Evolutionary conservation across 2,329 filamentous ascomycete species (phyloP), one percentile per base, ranked within the genome.

Genomic region (Alternaria postmessia): DNA sequence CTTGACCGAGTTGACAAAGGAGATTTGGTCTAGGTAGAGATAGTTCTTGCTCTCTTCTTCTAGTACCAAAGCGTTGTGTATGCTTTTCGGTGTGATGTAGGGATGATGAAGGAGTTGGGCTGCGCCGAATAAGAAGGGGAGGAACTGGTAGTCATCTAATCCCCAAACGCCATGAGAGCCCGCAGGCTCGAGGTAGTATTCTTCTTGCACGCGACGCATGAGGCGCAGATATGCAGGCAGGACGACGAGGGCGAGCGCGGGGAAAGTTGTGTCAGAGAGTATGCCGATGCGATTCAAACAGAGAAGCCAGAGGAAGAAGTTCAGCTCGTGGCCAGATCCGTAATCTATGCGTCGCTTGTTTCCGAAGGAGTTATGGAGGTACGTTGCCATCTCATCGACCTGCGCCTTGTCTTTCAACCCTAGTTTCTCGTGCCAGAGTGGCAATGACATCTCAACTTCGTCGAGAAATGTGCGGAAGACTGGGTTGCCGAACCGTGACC

Each of bases 261-360:
- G 87, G 79, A 97, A 96, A 68, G 94, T 91, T 11, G 83, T 70
- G 5, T 79, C 76, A 1, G 85, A 81, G 36, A 98, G 76, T 20
- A 92, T 78, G 11, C 84, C 82, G 16, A 97, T 84, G 73, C 94
- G 91, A 77, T 95, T 92, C 0, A 99, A 88, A 74, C 93, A 97
- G n/a, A 99, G 86, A 36, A 98, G 86, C 94, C 94, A 99, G 75
- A 97, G 90, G 78, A 94, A 85, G 80, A 99, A 98, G 82, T 99
- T 98, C 63, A 99, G 86, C 81, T 99, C 95, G 78, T 99, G 95
- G 3, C 95, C 95, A 0, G 93, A 97, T 51, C 95, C 95, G 78
- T 99, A 99, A 81, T 99, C 95, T 72, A 99, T 95, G 24, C 75
- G 66, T 7, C 87, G 87, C 44, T 89, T 87, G 75, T 96, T 97